These are phyloP conservation scores for Geosmithia putterillii DNA, from an alignment of 2,329 filamentous ascomycete genomes.

Conservation along the genomic window DNA sequence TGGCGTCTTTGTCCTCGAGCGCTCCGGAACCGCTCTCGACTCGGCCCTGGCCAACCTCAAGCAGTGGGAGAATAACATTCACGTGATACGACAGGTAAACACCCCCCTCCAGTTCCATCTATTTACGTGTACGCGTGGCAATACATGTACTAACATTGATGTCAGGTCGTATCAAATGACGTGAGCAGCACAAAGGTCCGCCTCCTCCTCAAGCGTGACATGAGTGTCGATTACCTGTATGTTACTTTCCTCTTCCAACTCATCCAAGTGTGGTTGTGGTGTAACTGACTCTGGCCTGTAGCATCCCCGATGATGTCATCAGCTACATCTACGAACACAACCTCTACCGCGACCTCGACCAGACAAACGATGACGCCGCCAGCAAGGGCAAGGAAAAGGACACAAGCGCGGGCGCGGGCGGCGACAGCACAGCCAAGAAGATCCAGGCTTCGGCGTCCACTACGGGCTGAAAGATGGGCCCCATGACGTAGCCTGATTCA, in stretches of 20 bases:
- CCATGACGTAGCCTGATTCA: neutral
- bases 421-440: no score
- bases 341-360: constrained; percentile 18
- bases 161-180: constrained; percentile 57
- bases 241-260: constrained; percentile 3
- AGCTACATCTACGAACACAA: constrained; percentile 58
- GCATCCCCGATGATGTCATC: constrained; percentile 58
- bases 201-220: constrained; percentile 63
- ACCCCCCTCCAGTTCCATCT: neutral
- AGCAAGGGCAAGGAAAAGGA: constrained; percentile 3
- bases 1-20: constrained; percentile 68
- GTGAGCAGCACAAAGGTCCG: constrained; percentile 76
- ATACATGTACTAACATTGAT: constrained; percentile 4
- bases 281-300: constrained; percentile 6
- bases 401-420: neutral
- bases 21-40: constrained; percentile 77
- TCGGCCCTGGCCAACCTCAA: constrained; percentile 74
- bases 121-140: neutral
- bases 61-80: constrained; percentile 74
- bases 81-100: constrained; percentile 55
- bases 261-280: neutral
- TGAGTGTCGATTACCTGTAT: constrained; percentile 62
- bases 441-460: neutral
- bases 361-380: neutral
- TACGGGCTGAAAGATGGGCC: neutral